Evolutionary conservation across 768 basidiomycete genomes (phyloP).

Genomic region (Tremella fuciformis): DNA sequence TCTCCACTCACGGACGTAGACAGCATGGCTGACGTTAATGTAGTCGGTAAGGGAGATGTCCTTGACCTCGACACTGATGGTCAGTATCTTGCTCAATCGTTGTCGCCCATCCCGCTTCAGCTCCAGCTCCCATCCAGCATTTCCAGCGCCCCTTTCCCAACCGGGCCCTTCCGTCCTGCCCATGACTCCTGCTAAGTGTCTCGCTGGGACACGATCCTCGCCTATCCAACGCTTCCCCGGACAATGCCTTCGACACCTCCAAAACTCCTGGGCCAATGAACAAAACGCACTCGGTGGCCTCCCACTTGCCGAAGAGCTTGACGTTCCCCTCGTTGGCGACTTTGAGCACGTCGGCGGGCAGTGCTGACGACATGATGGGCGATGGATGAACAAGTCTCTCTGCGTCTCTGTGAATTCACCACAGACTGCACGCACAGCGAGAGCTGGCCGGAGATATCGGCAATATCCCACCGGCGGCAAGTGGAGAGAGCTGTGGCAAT

Average conservation of each 20-base stretch:
- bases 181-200: no score
- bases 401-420: no score
- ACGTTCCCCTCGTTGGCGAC: slow-evolving; percentile 58
- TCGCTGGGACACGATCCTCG: no score
- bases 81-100: slow-evolving; percentile 1
- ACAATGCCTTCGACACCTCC: not conserved
- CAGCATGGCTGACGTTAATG: slow-evolving; percentile 97
- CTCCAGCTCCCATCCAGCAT: no score
- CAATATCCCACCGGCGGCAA: no score
- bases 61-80: slow-evolving; percentile 86
- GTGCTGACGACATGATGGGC: slow-evolving; percentile 30
- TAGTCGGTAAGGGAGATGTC: slow-evolving; percentile 99
- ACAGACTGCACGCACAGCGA: no score
- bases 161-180: not conserved
- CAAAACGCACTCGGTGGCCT: slow-evolving; percentile 82
- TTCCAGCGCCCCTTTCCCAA: no score
- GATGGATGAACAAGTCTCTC: not conserved
- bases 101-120: no score
- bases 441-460: no score
- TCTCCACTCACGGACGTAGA: slow-evolving; percentile 69
- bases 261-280: not conserved
- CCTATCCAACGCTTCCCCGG: not conserved
- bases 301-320: slow-evolving; percentile 99
- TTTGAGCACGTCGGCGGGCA: slow-evolving; percentile 52
- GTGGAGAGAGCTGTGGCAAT: no score